These are phyloP conservation scores for Grosmannia huntii DNA, from an alignment of 2,329 filamentous ascomycete genomes.

Conservation along the genomic window DNA sequence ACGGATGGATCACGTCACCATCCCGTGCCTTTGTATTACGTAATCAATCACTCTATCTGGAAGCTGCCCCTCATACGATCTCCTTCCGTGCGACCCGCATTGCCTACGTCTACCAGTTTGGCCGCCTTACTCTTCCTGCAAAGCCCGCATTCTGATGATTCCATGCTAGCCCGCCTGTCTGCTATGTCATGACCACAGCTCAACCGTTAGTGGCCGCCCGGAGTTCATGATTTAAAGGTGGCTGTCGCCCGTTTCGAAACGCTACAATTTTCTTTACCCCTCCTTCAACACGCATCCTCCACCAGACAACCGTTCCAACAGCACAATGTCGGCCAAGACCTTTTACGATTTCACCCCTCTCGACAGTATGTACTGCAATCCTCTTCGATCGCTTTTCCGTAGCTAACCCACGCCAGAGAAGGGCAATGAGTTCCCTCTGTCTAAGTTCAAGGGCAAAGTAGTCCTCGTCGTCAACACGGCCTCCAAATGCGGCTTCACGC, in stretches of 20 bases:
- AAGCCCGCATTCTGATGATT: background rate
- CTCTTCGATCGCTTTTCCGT: background rate
- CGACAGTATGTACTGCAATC: slow-evolving; percentile 49
- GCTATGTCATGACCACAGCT: background rate
- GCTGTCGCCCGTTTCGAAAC: background rate
- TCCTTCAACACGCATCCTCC: background rate
- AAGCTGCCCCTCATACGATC: background rate
- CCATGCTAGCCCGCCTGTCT: background rate
- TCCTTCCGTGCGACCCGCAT: too few relatives aligned
- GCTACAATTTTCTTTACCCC: background rate
- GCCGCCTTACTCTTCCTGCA: background rate
- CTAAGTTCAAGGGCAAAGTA: slow-evolving; percentile 75
- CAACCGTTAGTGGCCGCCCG: background rate
- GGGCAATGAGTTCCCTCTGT: slow-evolving; percentile 57
- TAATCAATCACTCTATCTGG: background rate
- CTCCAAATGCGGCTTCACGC: slow-evolving; percentile 97
- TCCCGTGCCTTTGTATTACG: background rate
- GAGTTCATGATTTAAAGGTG: background rate
- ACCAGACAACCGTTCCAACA: background rate
- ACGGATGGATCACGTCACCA: background rate
- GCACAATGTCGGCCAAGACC: slow-evolving; percentile 39
- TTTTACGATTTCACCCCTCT: slow-evolving; percentile 81
- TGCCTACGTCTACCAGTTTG: background rate
- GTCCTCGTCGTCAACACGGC: slow-evolving; percentile 95
- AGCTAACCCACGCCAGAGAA: slow-evolving; percentile 38